Conservation (phyloP, 192 early-diverging fungal species). For the Ambispora gerdemannii region DNA sequence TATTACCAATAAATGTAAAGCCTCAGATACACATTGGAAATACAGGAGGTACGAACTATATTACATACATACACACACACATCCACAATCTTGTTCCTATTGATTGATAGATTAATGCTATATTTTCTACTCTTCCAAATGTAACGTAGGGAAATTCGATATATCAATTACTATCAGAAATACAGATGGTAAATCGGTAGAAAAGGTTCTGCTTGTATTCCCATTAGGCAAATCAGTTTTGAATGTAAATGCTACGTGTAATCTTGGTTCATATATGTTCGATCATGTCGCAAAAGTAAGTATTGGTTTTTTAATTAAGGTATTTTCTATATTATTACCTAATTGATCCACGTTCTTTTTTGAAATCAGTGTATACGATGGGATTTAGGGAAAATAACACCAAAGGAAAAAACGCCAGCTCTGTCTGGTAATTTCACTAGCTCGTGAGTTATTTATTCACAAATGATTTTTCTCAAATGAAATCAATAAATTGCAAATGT, state of each 20-base stretch:
- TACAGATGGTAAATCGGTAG: conserved; percentile 64
- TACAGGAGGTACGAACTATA: conserved; percentile 45
- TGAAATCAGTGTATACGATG: conserved; percentile 41
- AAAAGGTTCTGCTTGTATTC: conserved; percentile 59
- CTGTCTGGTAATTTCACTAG: conserved; percentile 57
- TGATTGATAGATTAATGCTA: no score
- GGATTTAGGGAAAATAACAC: conserved; percentile 63
- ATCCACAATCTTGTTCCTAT: background rate
- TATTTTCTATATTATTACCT: background rate
- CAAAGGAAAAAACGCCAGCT: conserved; percentile 54
- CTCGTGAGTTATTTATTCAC: background rate
- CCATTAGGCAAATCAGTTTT: conserved; percentile 57
- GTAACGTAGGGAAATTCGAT: conserved; percentile 63
- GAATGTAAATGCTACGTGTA: conserved; percentile 58
- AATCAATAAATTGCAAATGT: background rate
- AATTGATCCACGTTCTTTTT: background rate
- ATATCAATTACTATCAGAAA: conserved; percentile 61
- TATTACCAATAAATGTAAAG: conserved; percentile 60
- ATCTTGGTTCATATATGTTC: conserved; percentile 65
- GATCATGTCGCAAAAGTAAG: conserved; percentile 63
- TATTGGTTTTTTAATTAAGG: background rate
- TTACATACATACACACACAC: background rate
- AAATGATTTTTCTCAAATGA: background rate
- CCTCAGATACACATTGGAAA: conserved; percentile 57
- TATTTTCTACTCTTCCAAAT: background rate